Evolutionary conservation across 129 eudicot genomes (phyloP).

Genomic region (Tagetes erecta): DNA sequence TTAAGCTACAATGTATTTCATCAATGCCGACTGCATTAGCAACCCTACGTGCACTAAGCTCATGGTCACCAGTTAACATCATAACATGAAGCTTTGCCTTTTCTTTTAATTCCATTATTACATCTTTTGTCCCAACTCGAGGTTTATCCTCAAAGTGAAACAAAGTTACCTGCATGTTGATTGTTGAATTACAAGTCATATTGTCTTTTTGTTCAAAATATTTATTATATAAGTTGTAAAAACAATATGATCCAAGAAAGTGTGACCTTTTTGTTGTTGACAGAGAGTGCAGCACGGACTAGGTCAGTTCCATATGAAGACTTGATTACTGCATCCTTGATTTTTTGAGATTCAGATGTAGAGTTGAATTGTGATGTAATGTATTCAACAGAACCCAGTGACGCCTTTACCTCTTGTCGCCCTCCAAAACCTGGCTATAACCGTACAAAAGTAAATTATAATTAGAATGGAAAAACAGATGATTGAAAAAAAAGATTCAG

Average conservation of each 20-base stretch:
- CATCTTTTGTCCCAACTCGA: slow-evolving; percentile 71
- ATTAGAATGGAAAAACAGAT: slow-evolving; percentile 10
- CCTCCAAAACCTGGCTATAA: slow-evolving; percentile 88
- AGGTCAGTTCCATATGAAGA: slow-evolving; percentile 81
- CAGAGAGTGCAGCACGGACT: slow-evolving; percentile 91
- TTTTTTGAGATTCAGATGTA: slow-evolving; percentile 67
- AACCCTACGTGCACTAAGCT: slow-evolving; percentile 85
- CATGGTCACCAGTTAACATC: slow-evolving; percentile 99
- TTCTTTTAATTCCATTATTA: slow-evolving; percentile 59
- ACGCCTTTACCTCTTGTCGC: slow-evolving; percentile 77
- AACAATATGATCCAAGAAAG: background rate
- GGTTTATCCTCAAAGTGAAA: slow-evolving; percentile 95
- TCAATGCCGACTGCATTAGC: slow-evolving; percentile 88
- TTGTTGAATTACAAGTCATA: background rate
- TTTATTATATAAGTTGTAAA: background rate
- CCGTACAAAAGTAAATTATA: slow-evolving; percentile 16
- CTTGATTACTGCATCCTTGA: slow-evolving; percentile 68
- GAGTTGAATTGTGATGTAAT: slow-evolving; percentile 74
- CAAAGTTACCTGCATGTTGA: slow-evolving; percentile 64
- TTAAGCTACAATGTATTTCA: slow-evolving; percentile 79
- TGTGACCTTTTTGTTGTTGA: slow-evolving; percentile 77
- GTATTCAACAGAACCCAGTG: slow-evolving; percentile 93
- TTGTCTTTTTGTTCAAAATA: background rate
- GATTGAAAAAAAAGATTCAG: background rate
- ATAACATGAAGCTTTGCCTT: slow-evolving; percentile 80